Percentiles rank a stretch among this genome's conserved stretches.
These are phyloP conservation scores for Salmacisia buchloeana DNA, from an alignment of 1,284 basidiomycete genomes.

Conservation along the genomic window DNA sequence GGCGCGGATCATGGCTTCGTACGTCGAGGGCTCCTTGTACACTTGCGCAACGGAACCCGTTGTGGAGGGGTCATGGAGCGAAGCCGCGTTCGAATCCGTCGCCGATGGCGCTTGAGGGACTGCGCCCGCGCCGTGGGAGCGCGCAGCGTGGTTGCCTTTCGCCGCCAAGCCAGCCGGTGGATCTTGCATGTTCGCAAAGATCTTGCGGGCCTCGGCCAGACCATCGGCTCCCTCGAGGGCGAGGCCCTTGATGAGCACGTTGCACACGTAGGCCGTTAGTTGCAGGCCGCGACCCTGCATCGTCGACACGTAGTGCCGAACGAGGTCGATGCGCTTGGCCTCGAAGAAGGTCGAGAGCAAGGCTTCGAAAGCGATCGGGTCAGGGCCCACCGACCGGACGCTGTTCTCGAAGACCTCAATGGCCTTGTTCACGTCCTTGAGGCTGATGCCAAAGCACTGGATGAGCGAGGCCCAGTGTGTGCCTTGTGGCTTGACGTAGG, in stretches of 20 bases:
- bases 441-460: conserved; percentile 78
- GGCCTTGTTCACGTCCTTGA: conserved; percentile 72
- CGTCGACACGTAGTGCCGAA: conserved; percentile 64
- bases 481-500: conserved; percentile 63
- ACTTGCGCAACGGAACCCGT: neutral
- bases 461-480: conserved; percentile 89
- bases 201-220: conserved; percentile 36
- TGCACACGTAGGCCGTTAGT: conserved; percentile 93
- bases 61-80: neutral
- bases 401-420: conserved; percentile 67
- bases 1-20: conserved; percentile 89
- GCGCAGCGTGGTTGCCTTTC: conserved; percentile 71
- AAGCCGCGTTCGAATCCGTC: conserved; percentile 8
- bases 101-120: conserved; percentile 45
- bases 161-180: conserved; percentile 80
- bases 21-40: conserved; percentile 52
- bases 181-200: conserved; percentile 86
- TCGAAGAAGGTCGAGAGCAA: conserved; percentile 80
- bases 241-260: conserved; percentile 71
- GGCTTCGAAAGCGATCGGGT: conserved; percentile 85
- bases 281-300: conserved; percentile 66
- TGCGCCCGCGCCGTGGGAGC: conserved; percentile 52
- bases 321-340: conserved; percentile 71
- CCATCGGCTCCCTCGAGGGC: conserved; percentile 68
- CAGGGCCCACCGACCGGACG: conserved; percentile 57